Percentiles rank a stretch among this genome's conserved stretches.
Conservation (phyloP, 208 protist species). For the Leishmania braziliensis region DNA sequence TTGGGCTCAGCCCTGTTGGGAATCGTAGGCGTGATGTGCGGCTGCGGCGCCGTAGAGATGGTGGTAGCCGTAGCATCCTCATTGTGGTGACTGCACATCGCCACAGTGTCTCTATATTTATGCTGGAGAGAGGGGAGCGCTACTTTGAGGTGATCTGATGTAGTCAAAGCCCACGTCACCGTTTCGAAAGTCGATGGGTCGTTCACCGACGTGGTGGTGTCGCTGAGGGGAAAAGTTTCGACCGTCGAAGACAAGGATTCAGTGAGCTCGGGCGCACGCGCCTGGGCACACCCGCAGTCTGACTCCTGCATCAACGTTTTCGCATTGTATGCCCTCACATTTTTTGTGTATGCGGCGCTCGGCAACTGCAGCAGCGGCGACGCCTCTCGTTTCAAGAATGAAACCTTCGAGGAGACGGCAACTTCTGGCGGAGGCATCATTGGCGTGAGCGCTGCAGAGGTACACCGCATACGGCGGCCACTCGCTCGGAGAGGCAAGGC, state of each 20-base stretch:
- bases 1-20: not conserved
- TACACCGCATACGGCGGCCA: not conserved
- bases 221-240: constrained; percentile 6
- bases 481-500: constrained; percentile 20
- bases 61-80: not conserved
- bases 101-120: constrained; percentile 4
- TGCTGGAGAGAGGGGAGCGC: constrained; percentile 1
- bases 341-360: not conserved
- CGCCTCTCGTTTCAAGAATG: too few relatives aligned
- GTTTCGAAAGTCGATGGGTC: not conserved
- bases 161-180: not conserved
- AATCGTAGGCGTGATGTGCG: not conserved
- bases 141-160: constrained; percentile 11
- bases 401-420: not conserved
- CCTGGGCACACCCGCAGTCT: not conserved
- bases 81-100: too few relatives aligned
- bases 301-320: not conserved
- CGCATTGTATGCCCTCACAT: not conserved
- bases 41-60: not conserved
- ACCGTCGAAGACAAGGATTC: not conserved
- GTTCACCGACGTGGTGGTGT: not conserved
- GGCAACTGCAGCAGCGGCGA: not conserved
- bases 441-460: constrained; percentile 5
- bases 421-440: not conserved
- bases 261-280: not conserved